These are phyloP conservation scores for Cutaneotrichosporon mucoides DNA, from an alignment of 1,284 basidiomycete species.

Conservation along the genomic window DNA sequence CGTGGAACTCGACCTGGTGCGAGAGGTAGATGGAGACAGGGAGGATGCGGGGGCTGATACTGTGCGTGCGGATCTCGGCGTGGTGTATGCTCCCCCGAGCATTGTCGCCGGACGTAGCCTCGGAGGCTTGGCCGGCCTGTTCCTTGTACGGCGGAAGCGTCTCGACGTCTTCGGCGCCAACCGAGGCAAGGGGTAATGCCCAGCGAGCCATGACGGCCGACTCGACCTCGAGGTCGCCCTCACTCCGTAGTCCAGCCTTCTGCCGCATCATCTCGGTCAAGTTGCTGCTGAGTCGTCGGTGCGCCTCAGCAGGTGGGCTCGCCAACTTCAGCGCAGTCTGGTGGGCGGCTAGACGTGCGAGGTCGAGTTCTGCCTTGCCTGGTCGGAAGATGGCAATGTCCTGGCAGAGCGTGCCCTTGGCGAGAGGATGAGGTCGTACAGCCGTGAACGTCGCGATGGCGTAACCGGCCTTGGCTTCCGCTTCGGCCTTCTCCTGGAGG, in stretches of 20 bases:
- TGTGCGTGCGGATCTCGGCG: slow-evolving; percentile 72
- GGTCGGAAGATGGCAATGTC: slow-evolving; percentile 35
- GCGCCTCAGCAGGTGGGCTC: not conserved
- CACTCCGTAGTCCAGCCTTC: slow-evolving; percentile 21
- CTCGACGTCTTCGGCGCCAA: slow-evolving; percentile 47
- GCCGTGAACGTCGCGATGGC: slow-evolving; percentile 18
- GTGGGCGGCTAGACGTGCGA: slow-evolving; percentile 21
- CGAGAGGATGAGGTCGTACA: slow-evolving; percentile 19
- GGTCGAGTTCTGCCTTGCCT: slow-evolving; percentile 22
- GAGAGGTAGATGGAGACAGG: slow-evolving; percentile 72
- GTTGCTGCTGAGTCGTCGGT: slow-evolving; percentile 28
- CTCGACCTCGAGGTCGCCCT: slow-evolving; percentile 54
- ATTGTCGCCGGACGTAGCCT: not conserved
- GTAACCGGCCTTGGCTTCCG: not conserved
- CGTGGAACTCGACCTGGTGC: slow-evolving; percentile 73
- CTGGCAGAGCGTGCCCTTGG: slow-evolving; percentile 22
- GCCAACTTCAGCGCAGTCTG: not conserved
- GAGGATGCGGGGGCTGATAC: slow-evolving; percentile 57
- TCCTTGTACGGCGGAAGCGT: not conserved
- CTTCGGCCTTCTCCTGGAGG: slow-evolving; percentile 1
- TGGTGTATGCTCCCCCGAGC: slow-evolving; percentile 62
- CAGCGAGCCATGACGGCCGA: slow-evolving; percentile 63
- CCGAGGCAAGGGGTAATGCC: slow-evolving; percentile 57
- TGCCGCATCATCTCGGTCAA: slow-evolving; percentile 44
- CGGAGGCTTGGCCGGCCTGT: too few relatives aligned